These are phyloP conservation scores for Conoideocrella luteorostrata DNA, from an alignment of 2,329 filamentous ascomycete genomes.

Conservation along the genomic window DNA sequence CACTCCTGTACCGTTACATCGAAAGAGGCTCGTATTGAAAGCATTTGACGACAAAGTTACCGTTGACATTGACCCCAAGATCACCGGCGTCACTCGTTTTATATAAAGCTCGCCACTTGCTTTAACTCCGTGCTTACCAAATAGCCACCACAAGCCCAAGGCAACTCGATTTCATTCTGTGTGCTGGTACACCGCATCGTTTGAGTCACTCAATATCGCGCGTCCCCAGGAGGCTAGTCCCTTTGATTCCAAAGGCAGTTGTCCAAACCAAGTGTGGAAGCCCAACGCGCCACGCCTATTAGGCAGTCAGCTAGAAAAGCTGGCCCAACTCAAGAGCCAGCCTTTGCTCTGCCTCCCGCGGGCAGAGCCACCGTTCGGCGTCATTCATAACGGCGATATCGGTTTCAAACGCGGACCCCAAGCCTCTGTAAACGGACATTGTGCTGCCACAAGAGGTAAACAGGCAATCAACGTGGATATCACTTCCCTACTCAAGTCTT, in stretches of 20 bases:
- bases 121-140: neutral
- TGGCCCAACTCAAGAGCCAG: conserved; percentile 38
- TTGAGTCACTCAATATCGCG: conserved; percentile 10
- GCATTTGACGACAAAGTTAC: neutral
- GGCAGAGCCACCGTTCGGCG: conserved; percentile 31
- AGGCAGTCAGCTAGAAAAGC: conserved; percentile 24
- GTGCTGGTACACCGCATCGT: conserved; percentile 14
- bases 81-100: too few relatives aligned
- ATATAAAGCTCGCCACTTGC: neutral
- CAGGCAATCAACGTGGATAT: conserved; percentile 83
- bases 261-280: conserved; percentile 1
- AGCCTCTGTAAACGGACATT: conserved; percentile 21
- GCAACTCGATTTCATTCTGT: conserved; percentile 6
- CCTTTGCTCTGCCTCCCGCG: conserved; percentile 34
- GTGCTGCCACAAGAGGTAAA: conserved; percentile 19
- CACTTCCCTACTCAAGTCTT: conserved; percentile 74
- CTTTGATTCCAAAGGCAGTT: neutral
- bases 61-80: too few relatives aligned
- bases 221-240: conserved; percentile 6
- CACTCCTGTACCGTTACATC: too few relatives aligned
- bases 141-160: conserved; percentile 6
- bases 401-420: conserved; percentile 22
- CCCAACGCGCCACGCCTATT: conserved; percentile 8
- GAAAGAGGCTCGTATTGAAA: too few relatives aligned
- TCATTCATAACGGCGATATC: conserved; percentile 20